These are phyloP conservation scores for Pseudoscleropodium purum DNA, from an alignment of 225 moss, liverwort and hornwort genomes.

Conservation along the genomic window DNA sequence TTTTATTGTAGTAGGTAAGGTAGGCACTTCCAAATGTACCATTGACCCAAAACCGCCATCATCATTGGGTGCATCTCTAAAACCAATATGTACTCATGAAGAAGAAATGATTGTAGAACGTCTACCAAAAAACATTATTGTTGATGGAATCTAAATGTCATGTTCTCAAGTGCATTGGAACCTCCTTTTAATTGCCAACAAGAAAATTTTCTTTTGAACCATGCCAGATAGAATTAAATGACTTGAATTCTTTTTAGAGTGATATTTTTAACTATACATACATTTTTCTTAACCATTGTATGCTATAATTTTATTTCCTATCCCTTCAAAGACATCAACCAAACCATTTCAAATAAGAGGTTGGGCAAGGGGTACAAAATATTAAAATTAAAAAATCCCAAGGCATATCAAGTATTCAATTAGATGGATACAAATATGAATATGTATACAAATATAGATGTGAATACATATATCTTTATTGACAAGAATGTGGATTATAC, in stretches of 20 bases:
- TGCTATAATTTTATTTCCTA: background rate
- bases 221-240: background rate
- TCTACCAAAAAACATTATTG: too few species aligned
- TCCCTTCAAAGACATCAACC: background rate
- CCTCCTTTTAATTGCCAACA: too few species aligned
- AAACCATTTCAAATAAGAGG: background rate
- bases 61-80: too few species aligned
- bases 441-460: background rate
- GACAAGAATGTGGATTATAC: background rate
- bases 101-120: too few species aligned
- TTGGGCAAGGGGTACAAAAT: background rate
- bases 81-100: too few species aligned
- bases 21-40: too few species aligned
- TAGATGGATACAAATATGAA: fast-evolving
- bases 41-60: too few species aligned
- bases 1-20: too few species aligned
- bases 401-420: fast-evolving
- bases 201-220: too few species aligned
- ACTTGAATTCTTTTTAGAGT: background rate
- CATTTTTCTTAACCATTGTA: background rate
- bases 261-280: background rate
- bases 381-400: background rate
- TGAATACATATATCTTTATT: background rate
- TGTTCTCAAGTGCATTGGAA: too few species aligned
- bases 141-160: too few species aligned